Percentiles rank a stretch among this genome's conserved stretches.
These are phyloP conservation scores for Phalaenopsis aphrodite DNA, from an alignment of 106 monocot genomes.

Conservation along the genomic window DNA sequence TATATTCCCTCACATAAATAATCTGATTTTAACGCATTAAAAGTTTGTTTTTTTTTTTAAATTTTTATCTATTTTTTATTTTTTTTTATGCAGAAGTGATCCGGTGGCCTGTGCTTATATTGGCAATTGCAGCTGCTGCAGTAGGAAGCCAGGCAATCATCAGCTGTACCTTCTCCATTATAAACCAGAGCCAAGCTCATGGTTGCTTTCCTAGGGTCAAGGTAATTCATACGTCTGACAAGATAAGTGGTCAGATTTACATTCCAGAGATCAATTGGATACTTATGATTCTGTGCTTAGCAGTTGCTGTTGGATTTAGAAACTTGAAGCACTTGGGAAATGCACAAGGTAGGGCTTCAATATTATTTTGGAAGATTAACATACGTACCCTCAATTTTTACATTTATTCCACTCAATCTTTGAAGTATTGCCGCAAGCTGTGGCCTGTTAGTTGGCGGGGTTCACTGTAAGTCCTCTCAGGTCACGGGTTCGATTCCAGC, in stretches of 20 bases:
- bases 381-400: no score
- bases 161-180: slow-evolving; percentile 61
- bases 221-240: slow-evolving; percentile 51
- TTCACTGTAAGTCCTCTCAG: no score
- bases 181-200: slow-evolving; percentile 51
- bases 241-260: slow-evolving; percentile 66
- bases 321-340: slow-evolving; percentile 65
- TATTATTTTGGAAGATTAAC: no score
- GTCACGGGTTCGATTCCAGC: no score
- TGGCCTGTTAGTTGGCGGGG: no score
- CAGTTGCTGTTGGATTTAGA: slow-evolving; percentile 68
- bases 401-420: no score
- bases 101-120: slow-evolving; percentile 42
- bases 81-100: slow-evolving; percentile 20
- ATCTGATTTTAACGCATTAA: no score
- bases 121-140: slow-evolving; percentile 55
- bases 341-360: slow-evolving; percentile 38
- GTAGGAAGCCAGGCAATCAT: slow-evolving; percentile 73
- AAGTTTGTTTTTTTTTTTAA: no score
- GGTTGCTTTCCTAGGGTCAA: slow-evolving; percentile 68
- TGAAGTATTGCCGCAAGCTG: no score
- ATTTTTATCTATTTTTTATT: no score
- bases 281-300: slow-evolving; percentile 53
- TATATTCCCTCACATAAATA: no score
- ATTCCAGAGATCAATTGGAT: slow-evolving; percentile 79